Evolutionary conservation across 2,329 filamentous ascomycete genomes (phyloP).

Genomic region (Fusarium secorum): DNA sequence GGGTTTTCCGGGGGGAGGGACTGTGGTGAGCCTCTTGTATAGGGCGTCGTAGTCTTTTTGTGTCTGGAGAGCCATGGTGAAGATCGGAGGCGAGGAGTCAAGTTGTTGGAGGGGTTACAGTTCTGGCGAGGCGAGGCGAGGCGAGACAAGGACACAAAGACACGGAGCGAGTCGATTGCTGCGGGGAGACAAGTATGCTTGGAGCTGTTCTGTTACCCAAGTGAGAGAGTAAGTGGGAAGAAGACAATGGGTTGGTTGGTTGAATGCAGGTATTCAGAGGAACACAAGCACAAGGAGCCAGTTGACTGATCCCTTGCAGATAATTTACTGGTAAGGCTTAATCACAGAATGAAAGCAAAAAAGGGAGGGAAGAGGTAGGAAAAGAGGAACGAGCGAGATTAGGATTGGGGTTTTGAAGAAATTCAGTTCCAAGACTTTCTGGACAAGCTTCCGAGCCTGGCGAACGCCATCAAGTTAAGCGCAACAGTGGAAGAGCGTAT

Average conservation of each 20-base stretch:
- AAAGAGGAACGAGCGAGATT: conserved; percentile 16
- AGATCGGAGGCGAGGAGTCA: not conserved
- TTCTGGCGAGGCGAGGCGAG: conserved; percentile 18
- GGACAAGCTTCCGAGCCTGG: conserved; percentile 4
- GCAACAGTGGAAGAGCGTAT: conserved; percentile 2
- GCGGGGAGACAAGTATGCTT: conserved; percentile 8
- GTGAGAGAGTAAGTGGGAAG: not conserved
- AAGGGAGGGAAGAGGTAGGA: not conserved
- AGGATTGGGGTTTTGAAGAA: conserved; percentile 35
- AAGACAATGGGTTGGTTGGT: conserved; percentile 2
- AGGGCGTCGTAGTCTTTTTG: conserved; percentile 48
- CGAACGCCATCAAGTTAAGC: conserved; percentile 24
- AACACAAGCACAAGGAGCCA: conserved; percentile 17
- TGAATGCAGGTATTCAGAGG: conserved; percentile 12
- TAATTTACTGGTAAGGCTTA: not conserved
- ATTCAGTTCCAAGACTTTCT: not conserved
- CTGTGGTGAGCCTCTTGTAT: conserved; percentile 62
- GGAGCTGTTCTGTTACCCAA: conserved; percentile 13
- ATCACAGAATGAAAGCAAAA: conserved; percentile 4
- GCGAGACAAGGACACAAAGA: conserved; percentile 15
- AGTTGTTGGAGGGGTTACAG: conserved; percentile 16
- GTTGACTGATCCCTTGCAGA: not conserved
- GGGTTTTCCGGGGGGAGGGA: conserved; percentile 77
- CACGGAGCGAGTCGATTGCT: conserved; percentile 4
- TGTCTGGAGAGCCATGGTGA: conserved; percentile 45